Percentiles rank a stretch among this genome's conserved stretches.
These are phyloP conservation scores for Pichia occidentalis DNA, from an alignment of 805 yeast genomes.

Conservation along the genomic window DNA sequence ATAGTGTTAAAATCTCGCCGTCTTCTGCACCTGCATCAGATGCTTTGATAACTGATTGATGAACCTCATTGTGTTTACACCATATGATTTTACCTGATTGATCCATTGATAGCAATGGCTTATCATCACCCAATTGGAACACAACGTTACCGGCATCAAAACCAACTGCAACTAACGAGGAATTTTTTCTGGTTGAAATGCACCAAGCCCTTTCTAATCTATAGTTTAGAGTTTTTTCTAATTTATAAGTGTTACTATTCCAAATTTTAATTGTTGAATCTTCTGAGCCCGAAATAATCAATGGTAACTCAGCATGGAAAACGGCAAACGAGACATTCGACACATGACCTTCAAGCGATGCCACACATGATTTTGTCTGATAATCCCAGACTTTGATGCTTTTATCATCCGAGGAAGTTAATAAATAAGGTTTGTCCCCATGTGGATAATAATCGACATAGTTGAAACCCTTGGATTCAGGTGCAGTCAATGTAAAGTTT, in stretches of 20 bases:
- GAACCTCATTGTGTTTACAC: conserved; percentile 87
- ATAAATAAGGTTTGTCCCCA: conserved; percentile 92
- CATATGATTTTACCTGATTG: conserved; percentile 85
- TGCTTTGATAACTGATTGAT: conserved; percentile 69
- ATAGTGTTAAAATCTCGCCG: conserved; percentile 72
- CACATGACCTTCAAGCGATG: conserved; percentile 88
- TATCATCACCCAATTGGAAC: conserved; percentile 85
- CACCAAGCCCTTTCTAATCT: conserved; percentile 98
- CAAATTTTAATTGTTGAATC: conserved; percentile 92
- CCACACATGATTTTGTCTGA: conserved; percentile 93
- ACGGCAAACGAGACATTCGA: conserved; percentile 94
- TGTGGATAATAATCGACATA: conserved; percentile 96
- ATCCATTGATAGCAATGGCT: conserved; percentile 91
- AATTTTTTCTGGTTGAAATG: conserved; percentile 63
- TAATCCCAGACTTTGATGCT: conserved; percentile 93
- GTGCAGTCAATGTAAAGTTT: conserved; percentile 86
- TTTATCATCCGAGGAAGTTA: conserved; percentile 86
- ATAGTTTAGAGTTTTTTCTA: conserved; percentile 85
- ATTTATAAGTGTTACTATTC: conserved; percentile 90
- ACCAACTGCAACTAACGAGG: conserved; percentile 83
- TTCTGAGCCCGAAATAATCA: conserved; percentile 93
- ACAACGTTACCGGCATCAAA: conserved; percentile 93
- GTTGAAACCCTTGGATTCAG: conserved; percentile 90
- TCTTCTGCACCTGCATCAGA: conserved; percentile 58
- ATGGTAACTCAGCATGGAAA: conserved; percentile 95